Evolutionary conservation across 352 stramenopile species (phyloP), one percentile per base, ranked within the genome.

Genomic region (Globisporangium middletonii): DNA sequence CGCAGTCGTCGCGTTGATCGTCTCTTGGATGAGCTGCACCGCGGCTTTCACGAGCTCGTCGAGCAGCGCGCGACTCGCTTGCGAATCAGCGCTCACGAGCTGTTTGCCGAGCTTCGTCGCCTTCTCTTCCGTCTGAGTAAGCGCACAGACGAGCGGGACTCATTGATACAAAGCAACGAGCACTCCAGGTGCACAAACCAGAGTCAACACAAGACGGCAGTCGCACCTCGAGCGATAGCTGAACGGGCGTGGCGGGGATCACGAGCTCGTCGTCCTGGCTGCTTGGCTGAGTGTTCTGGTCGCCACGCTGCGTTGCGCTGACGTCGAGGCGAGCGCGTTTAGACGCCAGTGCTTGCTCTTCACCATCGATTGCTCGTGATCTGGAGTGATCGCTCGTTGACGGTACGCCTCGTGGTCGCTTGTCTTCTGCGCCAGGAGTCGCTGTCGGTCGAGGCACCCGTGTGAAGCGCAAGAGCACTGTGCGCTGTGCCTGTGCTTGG

Each of bases 1-100:
- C 9, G 75, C 69, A 23, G 79, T 62, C 16, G 83, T 75, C 26
- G 83, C 64, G 56, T 86, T 78, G 50, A 88, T 82, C n/a, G 80
- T 76, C 53, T 81, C 68, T 53, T 77, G 61, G 15, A 92, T 73
- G 45, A 88, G 55, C 41, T 64, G 53, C 26, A 86, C 73, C 0
- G 64, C 42, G 18, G 55, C 55, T 30, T 49, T 49, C 53, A 53
- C 69, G 33, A 71, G 62, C 30, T 68, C 68, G 53, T 70, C 62
- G 30, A 72, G 61, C 45, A 19, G 48, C 9, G 52, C 62, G 19
- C 68, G 65, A 16, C 73, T 71, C 3, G 58, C 28, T 12, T 70
- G 53, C 0, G 65, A 57, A 1, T 88, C 73, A 4, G 67, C 50
- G 8, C 57, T 59, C 35, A 48, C 62, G 37, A 89, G 62, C 49